Evolutionary conservation across 1,284 basidiomycete genomes (phyloP).

Genomic region (Phaffia rhodozyma): DNA sequence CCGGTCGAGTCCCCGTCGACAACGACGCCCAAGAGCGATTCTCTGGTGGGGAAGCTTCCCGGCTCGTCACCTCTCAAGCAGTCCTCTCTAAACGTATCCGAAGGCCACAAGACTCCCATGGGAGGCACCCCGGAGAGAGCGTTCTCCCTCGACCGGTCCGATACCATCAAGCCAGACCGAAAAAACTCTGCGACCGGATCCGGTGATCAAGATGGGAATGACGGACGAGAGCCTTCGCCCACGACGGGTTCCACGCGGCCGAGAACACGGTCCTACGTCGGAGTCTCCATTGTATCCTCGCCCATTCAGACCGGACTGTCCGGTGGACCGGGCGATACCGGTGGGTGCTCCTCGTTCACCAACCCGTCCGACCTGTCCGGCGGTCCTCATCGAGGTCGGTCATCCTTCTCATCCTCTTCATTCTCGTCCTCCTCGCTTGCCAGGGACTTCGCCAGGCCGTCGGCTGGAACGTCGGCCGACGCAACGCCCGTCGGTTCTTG

Average conservation of each 20-base stretch:
- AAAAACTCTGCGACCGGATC: too few species aligned
- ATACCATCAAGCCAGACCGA: too few species aligned
- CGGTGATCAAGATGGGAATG: not conserved
- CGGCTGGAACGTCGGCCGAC: not conserved
- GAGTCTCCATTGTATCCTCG: slow-evolving; percentile 12
- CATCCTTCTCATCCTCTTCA: not conserved
- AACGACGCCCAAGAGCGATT: not conserved
- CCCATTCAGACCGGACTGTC: not conserved
- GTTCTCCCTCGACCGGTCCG: not conserved
- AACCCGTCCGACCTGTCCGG: not conserved
- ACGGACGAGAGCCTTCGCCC: not conserved
- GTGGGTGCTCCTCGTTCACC: not conserved
- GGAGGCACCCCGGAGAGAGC: too few species aligned
- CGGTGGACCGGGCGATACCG: not conserved
- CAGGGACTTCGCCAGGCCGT: not conserved
- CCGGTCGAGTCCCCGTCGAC: not conserved
- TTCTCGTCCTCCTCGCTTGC: not conserved
- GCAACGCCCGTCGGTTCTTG: not conserved
- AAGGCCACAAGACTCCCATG: too few species aligned
- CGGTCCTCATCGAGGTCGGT: not conserved
- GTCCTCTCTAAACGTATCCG: not conserved
- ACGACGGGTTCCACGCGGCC: not conserved
- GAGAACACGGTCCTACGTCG: slow-evolving; percentile 11
- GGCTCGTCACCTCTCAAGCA: not conserved
- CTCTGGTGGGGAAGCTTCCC: not conserved